Base-by-base conservation (phyloP, 108 stramenopile species). In the Nitzschia sp. region DNA sequence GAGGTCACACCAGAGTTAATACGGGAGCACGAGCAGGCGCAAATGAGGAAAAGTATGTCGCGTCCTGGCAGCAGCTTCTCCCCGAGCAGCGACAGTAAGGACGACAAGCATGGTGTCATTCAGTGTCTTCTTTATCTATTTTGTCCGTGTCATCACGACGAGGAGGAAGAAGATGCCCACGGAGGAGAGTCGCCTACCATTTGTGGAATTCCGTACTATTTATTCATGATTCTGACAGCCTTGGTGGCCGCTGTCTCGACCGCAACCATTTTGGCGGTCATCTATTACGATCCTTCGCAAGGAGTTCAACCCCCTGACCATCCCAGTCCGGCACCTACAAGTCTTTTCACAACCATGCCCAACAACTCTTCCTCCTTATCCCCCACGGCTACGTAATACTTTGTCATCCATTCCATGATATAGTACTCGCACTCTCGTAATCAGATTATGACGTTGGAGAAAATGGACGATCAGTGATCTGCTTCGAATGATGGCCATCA, bases 151-250 rank as follows among this genome's bases (percentile, higher is more conserved):
- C 4, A 16, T 4, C 19, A n/a, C 48, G 16, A 61, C n/a, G 13
- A 2, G 36, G 33, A 61, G 41, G 60, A 61, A 44, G 35, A 26
- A 45, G 38, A 61, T 44, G 41, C 23, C 4, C n/a, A n/a, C n/a
- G n/a, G n/a, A n/a, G n/a, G n/a, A n/a, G 60, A 61, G 5, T 17
- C 38, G 22, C 22, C 60, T 23, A 27, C 60, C 29, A 61, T 61
- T 55, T 53, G 66, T 54, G 66, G 66, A 21, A 54, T 66, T 4
- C 66, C 66, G 8, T 66, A 38, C 53, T 54, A 66, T 53, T 41
- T 66, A 17, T 53, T 54, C n/a, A 54, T 66, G 53, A 25, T 36
- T 11, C 34, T 53, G 16, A 25, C 36, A 3, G 66, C 53, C 21
- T 54, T 66, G 35, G 33, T 17, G 3, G 53, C 33, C 3, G 53